Conservation (phyloP, 2,329 filamentous ascomycete species). For the Talaromyces verruculosus region DNA sequence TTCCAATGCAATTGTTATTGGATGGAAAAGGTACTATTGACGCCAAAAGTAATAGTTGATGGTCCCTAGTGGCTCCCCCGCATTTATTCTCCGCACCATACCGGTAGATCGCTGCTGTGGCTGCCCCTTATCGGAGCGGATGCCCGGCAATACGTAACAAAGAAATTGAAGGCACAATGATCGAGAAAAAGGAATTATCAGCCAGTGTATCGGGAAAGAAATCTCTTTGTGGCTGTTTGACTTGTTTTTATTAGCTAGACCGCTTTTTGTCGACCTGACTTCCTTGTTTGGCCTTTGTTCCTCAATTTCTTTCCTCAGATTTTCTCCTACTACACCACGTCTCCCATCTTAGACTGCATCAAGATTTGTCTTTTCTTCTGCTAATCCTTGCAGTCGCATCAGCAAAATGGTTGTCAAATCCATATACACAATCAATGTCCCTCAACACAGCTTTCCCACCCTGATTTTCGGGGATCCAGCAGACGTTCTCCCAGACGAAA, state of each 20-base stretch:
- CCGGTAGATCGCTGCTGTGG: background rate
- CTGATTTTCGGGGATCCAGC: conserved; percentile 54
- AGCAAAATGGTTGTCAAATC: conserved; percentile 56
- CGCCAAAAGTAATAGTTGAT: background rate
- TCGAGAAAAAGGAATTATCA: background rate
- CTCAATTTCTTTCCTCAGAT: background rate
- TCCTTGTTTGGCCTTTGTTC: background rate
- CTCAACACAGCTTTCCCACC: conserved; percentile 37
- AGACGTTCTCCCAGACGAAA: conserved; percentile 46
- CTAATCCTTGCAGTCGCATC: background rate
- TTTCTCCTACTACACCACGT: background rate
- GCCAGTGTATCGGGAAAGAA: background rate
- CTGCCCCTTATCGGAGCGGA: background rate
- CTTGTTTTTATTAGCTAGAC: background rate
- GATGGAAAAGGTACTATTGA: background rate
- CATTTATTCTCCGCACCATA: conserved; percentile 10
- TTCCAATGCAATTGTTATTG: background rate
- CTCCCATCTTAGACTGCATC: background rate
- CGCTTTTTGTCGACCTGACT: background rate
- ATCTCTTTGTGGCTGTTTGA: background rate
- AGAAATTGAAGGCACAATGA: background rate
- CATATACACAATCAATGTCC: conserved; percentile 49
- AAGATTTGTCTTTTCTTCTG: background rate
- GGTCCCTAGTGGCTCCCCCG: background rate
- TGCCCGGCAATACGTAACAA: background rate